Evolutionary conservation across 2,329 filamentous ascomycete genomes (phyloP).

Genomic region (Stachybotrys chlorohalonatus): DNA sequence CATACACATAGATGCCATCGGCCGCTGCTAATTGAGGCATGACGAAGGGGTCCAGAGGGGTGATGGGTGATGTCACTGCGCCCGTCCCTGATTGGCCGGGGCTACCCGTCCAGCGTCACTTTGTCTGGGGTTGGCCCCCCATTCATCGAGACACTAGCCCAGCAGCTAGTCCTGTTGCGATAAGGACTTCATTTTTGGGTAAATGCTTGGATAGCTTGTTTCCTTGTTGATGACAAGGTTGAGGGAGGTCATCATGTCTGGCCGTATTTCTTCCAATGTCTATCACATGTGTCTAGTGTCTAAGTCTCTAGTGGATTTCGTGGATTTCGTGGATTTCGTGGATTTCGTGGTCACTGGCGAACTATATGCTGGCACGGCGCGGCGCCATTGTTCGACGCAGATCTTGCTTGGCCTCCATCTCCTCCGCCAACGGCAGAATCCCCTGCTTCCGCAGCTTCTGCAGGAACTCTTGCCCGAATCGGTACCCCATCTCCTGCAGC

Average conservation of each 20-base stretch:
- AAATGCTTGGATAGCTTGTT: too few species aligned
- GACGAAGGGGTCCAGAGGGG: not conserved
- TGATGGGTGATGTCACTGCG: not conserved
- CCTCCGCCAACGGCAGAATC: conserved; percentile 58
- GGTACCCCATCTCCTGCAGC: conserved; percentile 83
- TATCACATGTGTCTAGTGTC: too few species aligned
- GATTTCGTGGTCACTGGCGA: too few species aligned
- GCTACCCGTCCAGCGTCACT: not conserved
- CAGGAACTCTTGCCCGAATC: conserved; percentile 74
- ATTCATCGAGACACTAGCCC: too few species aligned
- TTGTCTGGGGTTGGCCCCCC: not conserved
- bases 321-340: not conserved
- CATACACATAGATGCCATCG: not conserved
- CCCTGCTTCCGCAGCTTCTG: conserved; percentile 70
- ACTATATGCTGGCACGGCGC: conserved; percentile 63
- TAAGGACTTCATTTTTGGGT: not conserved
- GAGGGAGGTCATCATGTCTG: not conserved
- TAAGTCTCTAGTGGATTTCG: too few species aligned
- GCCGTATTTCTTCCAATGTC: too few species aligned
- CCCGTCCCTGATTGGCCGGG: not conserved
- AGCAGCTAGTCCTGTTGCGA: not conserved
- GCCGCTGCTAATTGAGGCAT: not conserved
- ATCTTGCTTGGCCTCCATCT: conserved; percentile 69
- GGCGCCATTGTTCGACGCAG: conserved; percentile 72
- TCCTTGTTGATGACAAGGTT: not conserved